Percentiles rank a stretch among this genome's conserved stretches.
phyloP scores from a whole-genome alignment of 2,329 filamentous ascomycete genomes.

The Colletotrichum truncatum region DNA sequence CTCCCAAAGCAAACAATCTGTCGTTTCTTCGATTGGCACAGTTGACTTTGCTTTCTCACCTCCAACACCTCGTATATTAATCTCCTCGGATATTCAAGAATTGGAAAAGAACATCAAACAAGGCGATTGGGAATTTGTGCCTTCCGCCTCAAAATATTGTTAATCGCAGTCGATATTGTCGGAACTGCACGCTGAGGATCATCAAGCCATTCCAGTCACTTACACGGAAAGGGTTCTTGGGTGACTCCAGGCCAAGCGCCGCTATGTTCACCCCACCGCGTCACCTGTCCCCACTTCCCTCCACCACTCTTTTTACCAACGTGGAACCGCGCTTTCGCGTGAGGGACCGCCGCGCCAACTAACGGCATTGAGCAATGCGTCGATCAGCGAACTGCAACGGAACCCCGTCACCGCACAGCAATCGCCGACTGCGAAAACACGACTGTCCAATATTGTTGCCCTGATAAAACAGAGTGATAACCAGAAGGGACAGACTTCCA shows the following conservation, averaged over 20 bases:
- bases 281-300: not conserved
- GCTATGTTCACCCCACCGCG: constrained; percentile 5
- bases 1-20: too few relatives aligned
- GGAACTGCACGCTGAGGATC: not conserved
- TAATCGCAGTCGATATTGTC: too few relatives aligned
- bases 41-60: too few relatives aligned
- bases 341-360: not conserved
- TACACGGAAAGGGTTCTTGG: not conserved
- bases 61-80: too few relatives aligned
- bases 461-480: not conserved
- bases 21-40: too few relatives aligned
- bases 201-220: not conserved
- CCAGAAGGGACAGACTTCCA: not conserved
- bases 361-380: constrained; percentile 9
- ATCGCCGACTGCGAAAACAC: constrained; percentile 19
- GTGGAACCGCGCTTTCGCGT: constrained; percentile 3
- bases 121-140: too few relatives aligned
- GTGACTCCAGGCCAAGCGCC: not conserved
- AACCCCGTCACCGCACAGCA: constrained; percentile 17
- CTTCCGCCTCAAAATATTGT: too few relatives aligned
- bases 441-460: not conserved
- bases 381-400: not conserved
- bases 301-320: not conserved
- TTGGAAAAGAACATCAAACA: too few relatives aligned
- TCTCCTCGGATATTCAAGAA: too few relatives aligned